Evolutionary conservation across 371 early-diverging fungal genomes (phyloP).

Genomic region (Syncephalastrum sp.): DNA sequence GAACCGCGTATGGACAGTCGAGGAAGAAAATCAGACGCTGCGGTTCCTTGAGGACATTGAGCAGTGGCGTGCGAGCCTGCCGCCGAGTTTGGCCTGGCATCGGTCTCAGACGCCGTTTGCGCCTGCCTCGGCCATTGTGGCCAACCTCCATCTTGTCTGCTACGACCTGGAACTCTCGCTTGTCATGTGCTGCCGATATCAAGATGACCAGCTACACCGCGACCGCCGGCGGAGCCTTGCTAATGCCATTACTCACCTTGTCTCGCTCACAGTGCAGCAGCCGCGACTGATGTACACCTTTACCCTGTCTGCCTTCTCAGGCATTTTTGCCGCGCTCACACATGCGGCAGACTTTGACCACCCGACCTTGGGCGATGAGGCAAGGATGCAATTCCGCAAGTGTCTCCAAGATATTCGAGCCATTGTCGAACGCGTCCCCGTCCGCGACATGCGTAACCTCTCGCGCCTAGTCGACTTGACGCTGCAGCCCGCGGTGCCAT

Average conservation of each 20-base stretch:
- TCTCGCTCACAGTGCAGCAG: constrained; percentile 33
- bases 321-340: constrained; percentile 43
- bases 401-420: constrained; percentile 33
- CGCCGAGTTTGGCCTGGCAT: constrained; percentile 30
- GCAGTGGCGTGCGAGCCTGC: constrained; percentile 38
- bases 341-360: constrained; percentile 44
- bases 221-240: constrained; percentile 36
- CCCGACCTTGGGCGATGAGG: constrained; percentile 27
- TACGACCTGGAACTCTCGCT: constrained; percentile 44
- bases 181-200: constrained; percentile 41
- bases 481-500: constrained; percentile 22
- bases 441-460: constrained; percentile 27
- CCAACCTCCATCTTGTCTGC: constrained; percentile 36
- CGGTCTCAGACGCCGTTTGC: constrained; percentile 13
- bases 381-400: constrained; percentile 40
- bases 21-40: constrained; percentile 36
- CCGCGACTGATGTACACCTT: constrained; percentile 38
- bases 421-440: constrained; percentile 13
- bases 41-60: constrained; percentile 32
- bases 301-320: constrained; percentile 36
- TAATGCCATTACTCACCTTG: constrained; percentile 42
- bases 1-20: constrained; percentile 33
- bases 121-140: constrained; percentile 29
- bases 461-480: constrained; percentile 35
- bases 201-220: constrained; percentile 36